Evolutionary conservation across 2,329 filamentous ascomycete genomes (phyloP).

Genomic region (Fusarium pseudocircinatum): DNA sequence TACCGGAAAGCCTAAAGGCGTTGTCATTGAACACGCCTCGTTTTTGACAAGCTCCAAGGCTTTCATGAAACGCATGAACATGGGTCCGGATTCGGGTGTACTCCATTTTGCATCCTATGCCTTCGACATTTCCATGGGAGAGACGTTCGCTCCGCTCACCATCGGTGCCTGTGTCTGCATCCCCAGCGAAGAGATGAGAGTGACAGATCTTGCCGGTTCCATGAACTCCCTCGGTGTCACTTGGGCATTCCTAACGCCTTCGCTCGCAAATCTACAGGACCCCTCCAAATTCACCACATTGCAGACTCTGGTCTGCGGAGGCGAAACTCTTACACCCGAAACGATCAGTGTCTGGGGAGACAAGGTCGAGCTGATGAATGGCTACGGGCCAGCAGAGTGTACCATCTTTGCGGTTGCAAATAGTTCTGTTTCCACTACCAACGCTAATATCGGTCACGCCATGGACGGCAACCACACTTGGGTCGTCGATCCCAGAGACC

Average conservation of each 20-base stretch:
- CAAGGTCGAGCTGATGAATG: conserved; percentile 33
- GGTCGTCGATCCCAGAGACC: conserved; percentile 33
- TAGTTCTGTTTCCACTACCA: no score
- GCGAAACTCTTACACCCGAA: conserved; percentile 30
- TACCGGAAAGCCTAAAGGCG: conserved; percentile 38
- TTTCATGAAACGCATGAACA: conserved; percentile 21
- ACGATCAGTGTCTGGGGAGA: conserved; percentile 27
- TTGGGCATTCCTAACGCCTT: conserved; percentile 41
- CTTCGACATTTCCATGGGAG: conserved; percentile 37
- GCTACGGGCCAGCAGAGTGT: conserved; percentile 39
- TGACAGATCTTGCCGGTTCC: conserved; percentile 10
- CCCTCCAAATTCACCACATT: conserved; percentile 26
- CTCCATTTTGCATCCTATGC: conserved; percentile 41
- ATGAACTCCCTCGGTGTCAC: conserved; percentile 27
- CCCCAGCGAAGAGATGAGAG: conserved; percentile 37
- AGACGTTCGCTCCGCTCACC: conserved; percentile 21
- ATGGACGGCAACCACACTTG: conserved; percentile 13
- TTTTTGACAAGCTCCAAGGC: conserved; percentile 16
- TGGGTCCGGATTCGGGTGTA: conserved; percentile 2
- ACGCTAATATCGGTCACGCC: neutral
- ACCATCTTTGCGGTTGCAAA: conserved; percentile 9
- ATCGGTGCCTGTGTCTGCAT: conserved; percentile 38
- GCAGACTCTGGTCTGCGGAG: conserved; percentile 28
- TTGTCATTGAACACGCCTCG: conserved; percentile 34
- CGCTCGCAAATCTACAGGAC: conserved; percentile 37